Base-by-base conservation (phyloP, 441 rosid genomes). In the Adansonia madagascariensis region DNA sequence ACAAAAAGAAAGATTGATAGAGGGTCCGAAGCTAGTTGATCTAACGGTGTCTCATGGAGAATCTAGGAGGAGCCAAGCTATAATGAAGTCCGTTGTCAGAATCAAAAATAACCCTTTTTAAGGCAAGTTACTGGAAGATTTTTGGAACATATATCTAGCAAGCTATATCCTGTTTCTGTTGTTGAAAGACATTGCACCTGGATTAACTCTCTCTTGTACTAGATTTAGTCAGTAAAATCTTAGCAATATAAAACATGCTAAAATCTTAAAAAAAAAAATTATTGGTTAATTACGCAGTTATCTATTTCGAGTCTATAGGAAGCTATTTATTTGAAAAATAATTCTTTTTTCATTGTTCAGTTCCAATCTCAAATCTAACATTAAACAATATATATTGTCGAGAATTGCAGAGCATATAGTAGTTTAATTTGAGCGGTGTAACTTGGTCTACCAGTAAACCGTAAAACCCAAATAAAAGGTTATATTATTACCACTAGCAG, bases 11-110 rank as follows among this genome's bases (percentile, higher is more conserved):
- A 43, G 71, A 70, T 15, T 6, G 44, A 27, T 1, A 8, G 60
- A 24, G 20, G 24, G 50, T 9, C 74, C 22, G n/a, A 8, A 71
- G 46, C 46, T 10, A 52, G 47, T 8, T 52, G 61, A 52, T 71
- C 74, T 47, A 71, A 52, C 74, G 74, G 74, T 52, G 60, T 6
- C 9, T 50, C 4, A 0, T 24, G 60, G 20, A 70, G 60, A 24
- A 52, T 71, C 61, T 14, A 14, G 74, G 22, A 53, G n/a, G 15
- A 55, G 17, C 60, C n/a, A 1, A 22, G 15, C 2, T 6, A 17
- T 63, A 50, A 27, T 27, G 6, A 11, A 18, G 17, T 70, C 6
- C 22, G 2, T 27, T 50, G 59, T 49, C 74, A 70, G n/a, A 27
- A 24, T 27, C 22, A 68, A 46, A 5, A 11, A 9, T 10, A 10